Conservation (phyloP, 257 asterid genomes). For the Striga asiatica region DNA sequence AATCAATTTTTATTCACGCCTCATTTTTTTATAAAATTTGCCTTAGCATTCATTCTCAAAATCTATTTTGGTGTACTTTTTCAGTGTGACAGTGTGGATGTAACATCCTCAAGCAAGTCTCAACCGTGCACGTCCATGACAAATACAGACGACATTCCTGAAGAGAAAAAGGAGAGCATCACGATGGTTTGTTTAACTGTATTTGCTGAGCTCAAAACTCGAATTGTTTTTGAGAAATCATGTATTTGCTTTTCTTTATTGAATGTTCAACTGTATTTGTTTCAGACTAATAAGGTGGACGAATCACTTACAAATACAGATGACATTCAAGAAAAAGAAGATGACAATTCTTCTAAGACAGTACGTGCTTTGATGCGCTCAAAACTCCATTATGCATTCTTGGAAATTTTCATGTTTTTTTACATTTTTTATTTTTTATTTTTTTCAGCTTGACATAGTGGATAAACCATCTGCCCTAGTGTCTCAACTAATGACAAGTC, state of each 20-base stretch:
- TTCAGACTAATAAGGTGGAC: no score
- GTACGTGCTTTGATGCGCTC: background rate
- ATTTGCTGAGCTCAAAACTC: no score
- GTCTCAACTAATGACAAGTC: conserved; percentile 5
- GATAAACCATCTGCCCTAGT: no score
- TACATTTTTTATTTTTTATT: background rate
- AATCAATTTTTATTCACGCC: background rate
- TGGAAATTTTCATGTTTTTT: background rate
- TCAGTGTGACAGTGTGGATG: background rate
- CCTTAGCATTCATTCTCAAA: background rate
- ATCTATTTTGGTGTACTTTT: background rate
- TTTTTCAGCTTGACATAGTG: conserved; percentile 11
- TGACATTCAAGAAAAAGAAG: background rate
- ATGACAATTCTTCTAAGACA: background rate
- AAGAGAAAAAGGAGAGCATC: background rate
- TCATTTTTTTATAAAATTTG: conserved; percentile 3
- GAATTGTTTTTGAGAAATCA: no score
- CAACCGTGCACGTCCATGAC: background rate
- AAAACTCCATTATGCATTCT: background rate
- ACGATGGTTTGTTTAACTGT: no score
- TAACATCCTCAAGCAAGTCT: background rate
- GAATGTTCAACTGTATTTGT: no score
- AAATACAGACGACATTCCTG: background rate
- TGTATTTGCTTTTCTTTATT: no score
- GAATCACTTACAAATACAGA: background rate